These are phyloP conservation scores for Melanomma pulvis-pyrius DNA, from an alignment of 495 filamentous ascomycete species.

Conservation along the genomic window DNA sequence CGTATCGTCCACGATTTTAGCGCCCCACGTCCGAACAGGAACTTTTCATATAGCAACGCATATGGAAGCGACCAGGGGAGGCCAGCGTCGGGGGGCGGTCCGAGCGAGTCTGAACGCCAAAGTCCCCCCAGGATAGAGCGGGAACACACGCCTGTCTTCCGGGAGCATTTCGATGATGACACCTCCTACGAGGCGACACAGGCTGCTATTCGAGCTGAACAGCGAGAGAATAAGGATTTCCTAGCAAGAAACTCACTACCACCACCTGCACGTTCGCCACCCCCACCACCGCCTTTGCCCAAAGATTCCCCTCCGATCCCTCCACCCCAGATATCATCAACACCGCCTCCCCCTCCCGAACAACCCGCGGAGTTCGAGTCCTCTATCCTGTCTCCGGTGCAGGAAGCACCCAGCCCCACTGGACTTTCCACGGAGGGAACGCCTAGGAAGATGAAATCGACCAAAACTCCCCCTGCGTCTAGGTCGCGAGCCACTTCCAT, in stretches of 20 bases:
- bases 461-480: constrained; percentile 47
- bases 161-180: constrained; percentile 70
- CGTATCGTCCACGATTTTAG: constrained; percentile 90
- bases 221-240: constrained; percentile 42
- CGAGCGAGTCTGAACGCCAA: constrained; percentile 33
- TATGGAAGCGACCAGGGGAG: constrained; percentile 17
- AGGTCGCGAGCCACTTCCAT: constrained; percentile 55
- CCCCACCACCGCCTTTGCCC: constrained; percentile 36
- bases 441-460: constrained; percentile 39
- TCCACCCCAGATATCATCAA: constrained; percentile 4
- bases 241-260: constrained; percentile 35
- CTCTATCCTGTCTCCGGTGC: constrained; percentile 44
- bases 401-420: constrained; percentile 42
- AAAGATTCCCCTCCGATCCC: constrained; percentile 32
- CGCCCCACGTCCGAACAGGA: constrained; percentile 69
- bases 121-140: constrained; percentile 42
- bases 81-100: constrained; percentile 12
- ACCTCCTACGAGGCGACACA: constrained; percentile 26
- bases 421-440: constrained; percentile 42
- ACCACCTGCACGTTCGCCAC: constrained; percentile 29
- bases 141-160: constrained; percentile 64
- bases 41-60: constrained; percentile 51
- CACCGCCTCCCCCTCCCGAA: constrained; percentile 20
- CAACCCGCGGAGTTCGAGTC: neutral
- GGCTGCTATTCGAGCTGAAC: constrained; percentile 40